These are phyloP conservation scores for Aspergillus versicolor DNA, from an alignment of 2,329 filamentous ascomycete species.

Conservation along the genomic window DNA sequence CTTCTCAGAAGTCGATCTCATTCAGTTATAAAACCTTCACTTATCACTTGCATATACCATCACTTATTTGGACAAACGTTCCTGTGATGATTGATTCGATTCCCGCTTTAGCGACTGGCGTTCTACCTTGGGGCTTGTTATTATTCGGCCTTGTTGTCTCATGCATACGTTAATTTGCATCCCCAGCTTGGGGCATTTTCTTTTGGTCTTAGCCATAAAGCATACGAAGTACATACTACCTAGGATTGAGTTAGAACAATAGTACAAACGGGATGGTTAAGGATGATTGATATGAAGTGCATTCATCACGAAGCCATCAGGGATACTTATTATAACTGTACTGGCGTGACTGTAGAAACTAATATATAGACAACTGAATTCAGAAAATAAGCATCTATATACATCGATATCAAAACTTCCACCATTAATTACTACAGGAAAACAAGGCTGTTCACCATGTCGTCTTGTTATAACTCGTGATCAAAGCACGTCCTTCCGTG, in stretches of 20 bases:
- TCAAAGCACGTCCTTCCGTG: not conserved
- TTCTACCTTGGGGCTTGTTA: not conserved
- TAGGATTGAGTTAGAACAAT: not conserved
- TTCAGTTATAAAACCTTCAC: constrained; percentile 64
- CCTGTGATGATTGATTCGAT: not conserved
- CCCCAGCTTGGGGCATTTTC: not conserved
- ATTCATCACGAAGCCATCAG: not conserved
- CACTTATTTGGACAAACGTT: constrained; percentile 1
- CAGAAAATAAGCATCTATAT: not conserved
- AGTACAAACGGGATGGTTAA: not conserved
- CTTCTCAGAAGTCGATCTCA: constrained; percentile 84
- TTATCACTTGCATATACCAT: not conserved
- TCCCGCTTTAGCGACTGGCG: constrained; percentile 6
- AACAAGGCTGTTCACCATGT: not conserved
- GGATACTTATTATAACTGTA: no score
- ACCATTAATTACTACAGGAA: not conserved
- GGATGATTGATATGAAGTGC: not conserved
- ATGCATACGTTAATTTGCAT: not conserved
- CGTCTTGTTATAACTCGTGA: not conserved
- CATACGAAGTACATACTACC: constrained; percentile 2
- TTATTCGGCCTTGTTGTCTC: not conserved
- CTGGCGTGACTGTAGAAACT: not conserved
- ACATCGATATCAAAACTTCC: not conserved
- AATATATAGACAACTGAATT: not conserved
- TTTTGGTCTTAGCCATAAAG: not conserved